Conservation (phyloP, 2,329 filamentous ascomycete genomes). For the Diaporthe vaccinii region DNA sequence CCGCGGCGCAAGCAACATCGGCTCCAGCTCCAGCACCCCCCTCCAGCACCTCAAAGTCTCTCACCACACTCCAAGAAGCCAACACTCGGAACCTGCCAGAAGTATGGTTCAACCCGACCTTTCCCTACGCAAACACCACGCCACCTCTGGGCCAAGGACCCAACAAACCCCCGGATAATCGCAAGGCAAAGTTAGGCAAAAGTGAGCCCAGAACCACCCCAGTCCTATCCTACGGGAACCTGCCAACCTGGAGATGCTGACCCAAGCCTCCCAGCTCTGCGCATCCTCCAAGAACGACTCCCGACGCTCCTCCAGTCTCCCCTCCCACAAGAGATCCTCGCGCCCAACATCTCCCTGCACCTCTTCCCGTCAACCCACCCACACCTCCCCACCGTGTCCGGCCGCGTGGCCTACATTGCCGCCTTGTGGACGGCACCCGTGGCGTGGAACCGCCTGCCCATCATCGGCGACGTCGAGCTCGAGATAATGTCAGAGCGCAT, state of each 20-base stretch:
- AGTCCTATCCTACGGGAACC: neutral
- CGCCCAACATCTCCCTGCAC: constrained; percentile 78
- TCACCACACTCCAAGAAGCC: constrained; percentile 45
- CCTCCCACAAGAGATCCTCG: constrained; percentile 81
- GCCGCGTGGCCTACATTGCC: constrained; percentile 89
- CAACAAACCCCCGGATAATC: constrained; percentile 62
- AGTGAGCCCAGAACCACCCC: constrained; percentile 58
- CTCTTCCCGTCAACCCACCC: constrained; percentile 84
- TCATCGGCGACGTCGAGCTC: constrained; percentile 90
- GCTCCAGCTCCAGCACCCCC: constrained; percentile 33
- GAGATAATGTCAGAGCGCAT: constrained; percentile 93
- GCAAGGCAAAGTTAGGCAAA: constrained; percentile 73
- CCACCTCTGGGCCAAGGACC: constrained; percentile 42
- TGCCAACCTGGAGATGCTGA: neutral
- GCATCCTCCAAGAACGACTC: constrained; percentile 75
- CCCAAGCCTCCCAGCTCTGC: constrained; percentile 62
- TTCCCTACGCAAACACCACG: constrained; percentile 47
- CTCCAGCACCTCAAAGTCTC: constrained; percentile 37
- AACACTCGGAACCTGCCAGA: constrained; percentile 51
- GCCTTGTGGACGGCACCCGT: constrained; percentile 97
- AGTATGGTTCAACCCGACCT: constrained; percentile 60
- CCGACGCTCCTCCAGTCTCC: constrained; percentile 76
- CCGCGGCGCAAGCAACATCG: constrained; percentile 35
- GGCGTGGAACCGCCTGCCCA: constrained; percentile 92
- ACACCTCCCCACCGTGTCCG: constrained; percentile 91